These are phyloP conservation scores for Rhodamnia argentea DNA, from an alignment of 345 rosid species.

Conservation along the genomic window DNA sequence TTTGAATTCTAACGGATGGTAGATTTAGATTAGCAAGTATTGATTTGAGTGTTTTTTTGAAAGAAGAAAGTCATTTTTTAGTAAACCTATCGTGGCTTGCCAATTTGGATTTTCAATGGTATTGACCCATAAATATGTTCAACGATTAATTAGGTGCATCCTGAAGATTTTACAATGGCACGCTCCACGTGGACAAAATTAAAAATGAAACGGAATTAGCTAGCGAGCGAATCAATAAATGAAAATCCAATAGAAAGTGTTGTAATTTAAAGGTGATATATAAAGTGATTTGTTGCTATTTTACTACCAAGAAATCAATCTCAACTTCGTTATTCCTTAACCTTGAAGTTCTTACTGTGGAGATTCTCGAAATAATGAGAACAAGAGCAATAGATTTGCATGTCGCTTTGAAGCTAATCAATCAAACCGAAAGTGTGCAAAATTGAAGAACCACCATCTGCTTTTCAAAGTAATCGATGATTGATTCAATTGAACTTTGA, in stretches of 20 bases:
- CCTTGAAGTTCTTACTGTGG: background rate
- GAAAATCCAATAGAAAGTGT: background rate
- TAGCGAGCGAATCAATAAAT: background rate
- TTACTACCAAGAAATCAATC: background rate
- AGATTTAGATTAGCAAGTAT: background rate
- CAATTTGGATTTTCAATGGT: background rate
- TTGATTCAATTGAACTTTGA: background rate
- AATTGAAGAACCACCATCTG: background rate
- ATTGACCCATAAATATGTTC: background rate
- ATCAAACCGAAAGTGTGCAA: background rate
- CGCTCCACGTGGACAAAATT: accelerated
- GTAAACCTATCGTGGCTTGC: background rate
- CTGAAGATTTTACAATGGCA: background rate
- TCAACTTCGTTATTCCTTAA: background rate
- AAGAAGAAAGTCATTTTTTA: background rate
- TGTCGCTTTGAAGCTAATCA: background rate
- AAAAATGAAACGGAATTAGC: background rate
- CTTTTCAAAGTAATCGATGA: background rate
- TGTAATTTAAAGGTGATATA: background rate
- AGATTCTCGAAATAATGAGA: background rate
- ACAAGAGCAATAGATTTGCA: background rate
- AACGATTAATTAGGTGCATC: background rate
- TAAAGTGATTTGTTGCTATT: background rate
- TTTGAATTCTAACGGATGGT: background rate
- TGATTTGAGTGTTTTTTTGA: accelerated